These are phyloP conservation scores for Sphaerulina vaccinii DNA, from an alignment of 2,329 filamentous ascomycete genomes.

Conservation along the genomic window DNA sequence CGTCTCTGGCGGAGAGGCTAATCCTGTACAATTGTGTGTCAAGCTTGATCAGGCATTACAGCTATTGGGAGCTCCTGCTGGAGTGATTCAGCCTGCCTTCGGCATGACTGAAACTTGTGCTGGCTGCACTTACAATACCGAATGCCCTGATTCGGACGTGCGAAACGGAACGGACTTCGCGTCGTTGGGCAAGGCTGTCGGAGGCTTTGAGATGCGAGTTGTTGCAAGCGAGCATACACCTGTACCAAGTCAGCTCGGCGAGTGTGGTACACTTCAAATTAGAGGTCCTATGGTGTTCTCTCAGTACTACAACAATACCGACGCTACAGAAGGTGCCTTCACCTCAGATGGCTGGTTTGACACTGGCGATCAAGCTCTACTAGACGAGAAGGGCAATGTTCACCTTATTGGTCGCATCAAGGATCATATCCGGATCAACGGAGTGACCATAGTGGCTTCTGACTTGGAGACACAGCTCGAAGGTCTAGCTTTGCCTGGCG, in stretches of 20 bases:
- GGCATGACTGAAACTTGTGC: conserved; percentile 25
- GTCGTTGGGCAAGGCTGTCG: conserved; percentile 13
- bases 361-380: conserved; percentile 65
- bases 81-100: conserved; percentile 18
- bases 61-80: conserved; percentile 4
- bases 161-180: conserved; percentile 15
- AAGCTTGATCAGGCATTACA: conserved; percentile 1
- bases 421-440: conserved; percentile 11
- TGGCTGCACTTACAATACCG: conserved; percentile 21
- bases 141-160: conserved; percentile 14
- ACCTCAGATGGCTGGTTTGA: conserved; percentile 94
- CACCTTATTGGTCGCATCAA: conserved; percentile 13
- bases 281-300: conserved; percentile 77
- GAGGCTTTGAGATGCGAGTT: conserved; percentile 5
- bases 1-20: conserved; percentile 50
- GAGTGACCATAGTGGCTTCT: conserved; percentile 1
- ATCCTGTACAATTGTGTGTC: conserved; percentile 25
- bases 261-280: conserved; percentile 84
- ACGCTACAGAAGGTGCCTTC: conserved; percentile 78
- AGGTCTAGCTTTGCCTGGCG: neutral
- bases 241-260: conserved; percentile 70
- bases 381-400: conserved; percentile 1
- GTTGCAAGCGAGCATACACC: neutral
- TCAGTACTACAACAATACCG: conserved; percentile 86
- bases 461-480: conserved; percentile 11